Base-by-base conservation (phyloP, 75 land plant genomes). In the Picea sitchensis region DNA sequence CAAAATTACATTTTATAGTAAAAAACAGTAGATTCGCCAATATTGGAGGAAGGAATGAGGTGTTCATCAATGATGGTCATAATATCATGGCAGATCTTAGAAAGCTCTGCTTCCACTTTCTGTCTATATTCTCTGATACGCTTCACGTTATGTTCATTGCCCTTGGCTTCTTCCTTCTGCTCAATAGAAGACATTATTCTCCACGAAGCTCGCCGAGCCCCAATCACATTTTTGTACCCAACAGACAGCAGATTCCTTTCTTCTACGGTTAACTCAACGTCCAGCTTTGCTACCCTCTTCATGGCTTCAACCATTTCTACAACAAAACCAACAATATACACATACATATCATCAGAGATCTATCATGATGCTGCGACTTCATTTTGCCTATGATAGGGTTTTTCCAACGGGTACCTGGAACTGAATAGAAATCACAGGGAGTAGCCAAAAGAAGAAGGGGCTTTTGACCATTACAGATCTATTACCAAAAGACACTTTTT, bases 1-100 rank as follows among this genome's bases (percentile, higher is more conserved):
- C 65, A n/a, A 54, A 56, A 88, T 81, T 77, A 92, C 94, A 92
- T 92, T 78, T 92, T 92, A 61, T 92, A 87, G 82, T 86, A 92
- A 38, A 92, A 90, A 2, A 92, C 95, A 6, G 89, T 80, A 1
- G 95, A 91, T 76, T 92, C 95, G 5, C 91, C 89, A 20, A 81
- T 81, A 15, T 79, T 31, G 26, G 82, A 81, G 0, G 95, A 86
- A 11, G 93, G 95, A 59, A 92, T 85, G 31, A 92, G 88, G 77
- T 92, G 94, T 80, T 91, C 88, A 74, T 91, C 88, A 61, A 91
- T 84, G 34, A 91, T 86, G 56, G 81, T 78, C 86, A 91, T 82
- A 11, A 88, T 84, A 47, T 91, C 88, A 79, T 62, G 80, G 51
- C 91, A 91, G 76, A 91, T 88, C 61, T 57, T 76, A 4, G 91